Conservation (phyloP, 2,329 filamentous ascomycete species). For the Teratosphaeria destructans region DNA sequence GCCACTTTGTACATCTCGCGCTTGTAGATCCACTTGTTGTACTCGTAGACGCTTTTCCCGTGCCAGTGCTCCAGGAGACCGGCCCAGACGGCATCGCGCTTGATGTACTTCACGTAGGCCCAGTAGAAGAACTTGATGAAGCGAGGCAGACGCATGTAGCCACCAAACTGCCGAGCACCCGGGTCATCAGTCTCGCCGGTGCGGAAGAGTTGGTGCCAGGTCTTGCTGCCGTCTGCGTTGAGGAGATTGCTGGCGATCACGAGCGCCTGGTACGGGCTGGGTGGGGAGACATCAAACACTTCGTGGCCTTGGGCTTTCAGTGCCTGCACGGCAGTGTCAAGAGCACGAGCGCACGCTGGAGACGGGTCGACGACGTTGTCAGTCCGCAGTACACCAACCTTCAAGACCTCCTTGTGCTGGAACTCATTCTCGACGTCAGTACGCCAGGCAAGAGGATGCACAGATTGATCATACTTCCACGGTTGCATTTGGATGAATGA, state of each 20-base stretch:
- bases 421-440: constrained; percentile 50
- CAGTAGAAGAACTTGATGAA: constrained; percentile 78
- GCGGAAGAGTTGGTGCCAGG: constrained; percentile 66
- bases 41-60: constrained; percentile 62
- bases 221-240: constrained; percentile 73
- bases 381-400: constrained; percentile 66
- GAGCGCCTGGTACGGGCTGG: constrained; percentile 59
- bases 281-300: constrained; percentile 48
- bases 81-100: constrained; percentile 66
- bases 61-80: constrained; percentile 64
- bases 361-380: constrained; percentile 70
- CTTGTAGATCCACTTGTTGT: constrained; percentile 70
- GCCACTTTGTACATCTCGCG: constrained; percentile 66
- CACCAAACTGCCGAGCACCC: constrained; percentile 64
- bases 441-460: constrained; percentile 77
- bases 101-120: constrained; percentile 77
- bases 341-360: constrained; percentile 69
- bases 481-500: constrained; percentile 70
- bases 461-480: constrained; percentile 79
- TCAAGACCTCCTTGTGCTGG: constrained; percentile 52
- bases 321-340: constrained; percentile 60
- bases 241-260: constrained; percentile 69
- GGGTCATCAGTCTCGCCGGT: constrained; percentile 69
- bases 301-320: constrained; percentile 65
- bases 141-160: constrained; percentile 61